These are phyloP conservation scores for Malus hybrid DNA, from an alignment of 331 rosid genomes.

Conservation along the genomic window DNA sequence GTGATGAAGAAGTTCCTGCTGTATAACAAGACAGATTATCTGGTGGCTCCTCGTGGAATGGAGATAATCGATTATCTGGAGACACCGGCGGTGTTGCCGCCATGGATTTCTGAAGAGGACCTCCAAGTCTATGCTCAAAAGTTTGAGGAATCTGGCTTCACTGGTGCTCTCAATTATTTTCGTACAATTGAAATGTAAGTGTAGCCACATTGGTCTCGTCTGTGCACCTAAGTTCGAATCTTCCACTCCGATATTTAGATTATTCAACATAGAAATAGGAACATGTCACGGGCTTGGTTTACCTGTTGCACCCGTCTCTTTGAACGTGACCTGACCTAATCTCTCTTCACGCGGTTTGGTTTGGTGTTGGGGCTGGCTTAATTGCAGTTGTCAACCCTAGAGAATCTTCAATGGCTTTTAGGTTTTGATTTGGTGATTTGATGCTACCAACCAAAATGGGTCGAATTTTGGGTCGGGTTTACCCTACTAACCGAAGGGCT, in stretches of 20 bases:
- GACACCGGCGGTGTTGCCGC: conserved; percentile 41
- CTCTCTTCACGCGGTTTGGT: not conserved
- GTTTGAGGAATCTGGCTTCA: conserved; percentile 70
- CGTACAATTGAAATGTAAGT: conserved; percentile 63
- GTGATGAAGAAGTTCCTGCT: conserved; percentile 58
- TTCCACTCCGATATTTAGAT: not conserved
- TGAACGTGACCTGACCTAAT: not conserved
- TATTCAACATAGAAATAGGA: not conserved
- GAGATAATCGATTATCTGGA: conserved; percentile 51
- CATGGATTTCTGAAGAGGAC: conserved; percentile 61
- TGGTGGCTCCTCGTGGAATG: conserved; percentile 46
- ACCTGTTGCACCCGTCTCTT: not conserved
- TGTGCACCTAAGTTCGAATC: not conserved
- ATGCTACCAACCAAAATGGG: not conserved
- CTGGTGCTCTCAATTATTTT: conserved; percentile 66
- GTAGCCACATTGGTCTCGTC: too few relatives aligned
- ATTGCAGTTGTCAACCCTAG: not conserved
- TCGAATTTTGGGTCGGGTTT: too few relatives aligned
- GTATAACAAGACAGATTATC: conserved; percentile 10
- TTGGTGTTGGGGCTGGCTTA: not conserved
- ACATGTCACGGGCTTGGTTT: not conserved
- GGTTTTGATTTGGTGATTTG: not conserved
- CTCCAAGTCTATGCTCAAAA: conserved; percentile 55
- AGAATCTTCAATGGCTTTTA: not conserved
- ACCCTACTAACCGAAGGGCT: too few relatives aligned